Percentiles rank a stretch among this genome's conserved stretches.
Evolutionary conservation across 768 basidiomycete species (phyloP).

Genomic region (Lactarius sp.): DNA sequence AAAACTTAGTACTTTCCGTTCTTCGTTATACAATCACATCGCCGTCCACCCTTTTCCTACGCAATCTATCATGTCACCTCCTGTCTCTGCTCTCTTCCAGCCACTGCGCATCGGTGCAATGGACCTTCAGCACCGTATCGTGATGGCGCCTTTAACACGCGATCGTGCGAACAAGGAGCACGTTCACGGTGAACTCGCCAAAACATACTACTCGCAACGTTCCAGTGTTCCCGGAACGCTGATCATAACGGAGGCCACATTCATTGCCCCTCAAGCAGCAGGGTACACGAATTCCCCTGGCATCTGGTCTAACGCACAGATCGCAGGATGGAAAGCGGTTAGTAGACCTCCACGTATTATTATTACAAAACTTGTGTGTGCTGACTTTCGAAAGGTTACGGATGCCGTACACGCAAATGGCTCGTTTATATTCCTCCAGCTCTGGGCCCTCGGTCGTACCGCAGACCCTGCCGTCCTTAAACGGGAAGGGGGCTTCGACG

Average conservation of each 20-base stretch:
- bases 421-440: constrained; percentile 49
- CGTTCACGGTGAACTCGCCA: constrained; percentile 36
- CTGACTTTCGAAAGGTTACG: constrained; percentile 40
- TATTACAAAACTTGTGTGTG: background rate
- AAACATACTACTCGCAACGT: constrained; percentile 49
- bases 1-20: background rate
- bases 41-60: background rate
- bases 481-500: constrained; percentile 33
- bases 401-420: constrained; percentile 52
- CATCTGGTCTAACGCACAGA: constrained; percentile 59
- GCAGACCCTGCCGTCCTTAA: constrained; percentile 35
- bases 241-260: constrained; percentile 53
- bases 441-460: constrained; percentile 52
- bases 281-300: constrained; percentile 53
- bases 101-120: constrained; percentile 43
- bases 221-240: constrained; percentile 46
- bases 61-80: constrained; percentile 1
- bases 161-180: constrained; percentile 35
- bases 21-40: no score
- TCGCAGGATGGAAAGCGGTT: constrained; percentile 45
- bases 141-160: constrained; percentile 52
- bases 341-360: background rate
- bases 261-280: constrained; percentile 46
- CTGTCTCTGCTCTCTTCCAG: constrained; percentile 37
- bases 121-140: constrained; percentile 45